Base-by-base conservation (phyloP, 2,329 filamentous ascomycete genomes). In the Nemania sp. region DNA sequence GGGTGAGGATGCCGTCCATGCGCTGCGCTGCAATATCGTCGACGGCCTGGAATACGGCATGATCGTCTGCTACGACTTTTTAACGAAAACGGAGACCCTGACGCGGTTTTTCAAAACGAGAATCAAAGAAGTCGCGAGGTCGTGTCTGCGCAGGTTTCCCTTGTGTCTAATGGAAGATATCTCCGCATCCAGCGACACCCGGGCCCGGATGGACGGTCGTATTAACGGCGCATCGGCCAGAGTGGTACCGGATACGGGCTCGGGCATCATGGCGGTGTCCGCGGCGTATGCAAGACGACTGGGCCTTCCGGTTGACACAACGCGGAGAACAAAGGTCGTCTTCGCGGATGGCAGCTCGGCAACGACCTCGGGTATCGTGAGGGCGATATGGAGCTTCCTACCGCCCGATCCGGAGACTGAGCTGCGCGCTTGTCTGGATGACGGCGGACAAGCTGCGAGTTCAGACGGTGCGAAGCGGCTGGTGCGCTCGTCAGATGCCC, bases 321-420 rank as follows among this genome's bases (percentile, higher is more conserved):
- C 20, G 6, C 46, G 43, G 13, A 37, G 40, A 6, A 59, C 32
- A 3, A 7, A 48, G 5, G 56, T 59, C 2, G 34, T 21, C 15
- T 59, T 59, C n/a, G 56, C 21, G 17, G 56, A 59, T 54, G 56
- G 56, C n/a, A 53, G 49, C 43, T 5, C 37, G 2, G 56, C 48
- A 18, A 20, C 7, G 4, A 59, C 56, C 2, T 34, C 10, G 1
- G 56, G 56, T 2, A 18, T 48, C 13, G 56, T 54, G 15, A 54
- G 40, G 48, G 56, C 42, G 18, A 13, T 20, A 17, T 59, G 56
- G 56, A 11, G 17, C 5, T 59, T 59, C 21, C 40, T 59, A 2
- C 17, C 25, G 10, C 48, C 56, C 15, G 40, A 47, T 9, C 15
- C 42, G 5, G 12, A 39, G 12, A 29, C 9, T 21, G 46, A 40